These are phyloP conservation scores for Spencermartinsiella ligniputridi DNA, from an alignment of 1,139 yeast species.

Conservation along the genomic window DNA sequence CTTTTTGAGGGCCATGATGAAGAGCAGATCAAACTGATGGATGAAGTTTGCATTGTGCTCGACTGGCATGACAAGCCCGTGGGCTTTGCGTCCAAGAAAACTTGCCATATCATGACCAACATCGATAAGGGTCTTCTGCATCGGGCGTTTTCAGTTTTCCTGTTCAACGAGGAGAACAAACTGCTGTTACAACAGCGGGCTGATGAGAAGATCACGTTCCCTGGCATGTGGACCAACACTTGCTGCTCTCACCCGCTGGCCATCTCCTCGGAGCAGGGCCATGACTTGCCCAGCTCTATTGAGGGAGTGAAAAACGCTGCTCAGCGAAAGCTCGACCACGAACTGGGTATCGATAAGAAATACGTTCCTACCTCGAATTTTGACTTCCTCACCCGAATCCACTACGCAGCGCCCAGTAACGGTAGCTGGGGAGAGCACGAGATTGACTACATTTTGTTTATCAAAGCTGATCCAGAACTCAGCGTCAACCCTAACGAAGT, in stretches of 20 bases:
- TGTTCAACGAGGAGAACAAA: constrained; percentile 73
- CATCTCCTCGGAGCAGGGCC: constrained; percentile 73
- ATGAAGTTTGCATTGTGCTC: constrained; percentile 89
- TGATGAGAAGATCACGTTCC: constrained; percentile 91
- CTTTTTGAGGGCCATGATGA: constrained; percentile 82
- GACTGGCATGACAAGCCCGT: constrained; percentile 83
- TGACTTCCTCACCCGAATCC: constrained; percentile 86
- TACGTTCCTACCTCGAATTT: constrained; percentile 64
- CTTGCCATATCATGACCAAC: constrained; percentile 86
- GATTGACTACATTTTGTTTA: constrained; percentile 86
- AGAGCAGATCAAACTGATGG: constrained; percentile 93
- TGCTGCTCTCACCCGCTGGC: constrained; percentile 98
- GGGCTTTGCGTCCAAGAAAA: constrained; percentile 91
- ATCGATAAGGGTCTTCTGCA: constrained; percentile 83
- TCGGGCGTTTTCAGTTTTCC: constrained; percentile 91
- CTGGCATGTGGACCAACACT: constrained; percentile 96
- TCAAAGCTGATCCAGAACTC: constrained; percentile 52
- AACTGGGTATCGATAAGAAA: constrained; percentile 69
- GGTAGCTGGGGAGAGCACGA: constrained; percentile 98
- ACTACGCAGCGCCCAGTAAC: constrained; percentile 80
- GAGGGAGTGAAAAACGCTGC: constrained; percentile 86
- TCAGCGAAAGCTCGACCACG: constrained; percentile 85
- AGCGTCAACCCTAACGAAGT: constrained; percentile 72
- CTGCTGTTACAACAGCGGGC: constrained; percentile 92
- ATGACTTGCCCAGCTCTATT: constrained; percentile 54